These are phyloP conservation scores for Drechslerella dactyloides DNA, from an alignment of 2,329 filamentous ascomycete genomes.

Conservation along the genomic window DNA sequence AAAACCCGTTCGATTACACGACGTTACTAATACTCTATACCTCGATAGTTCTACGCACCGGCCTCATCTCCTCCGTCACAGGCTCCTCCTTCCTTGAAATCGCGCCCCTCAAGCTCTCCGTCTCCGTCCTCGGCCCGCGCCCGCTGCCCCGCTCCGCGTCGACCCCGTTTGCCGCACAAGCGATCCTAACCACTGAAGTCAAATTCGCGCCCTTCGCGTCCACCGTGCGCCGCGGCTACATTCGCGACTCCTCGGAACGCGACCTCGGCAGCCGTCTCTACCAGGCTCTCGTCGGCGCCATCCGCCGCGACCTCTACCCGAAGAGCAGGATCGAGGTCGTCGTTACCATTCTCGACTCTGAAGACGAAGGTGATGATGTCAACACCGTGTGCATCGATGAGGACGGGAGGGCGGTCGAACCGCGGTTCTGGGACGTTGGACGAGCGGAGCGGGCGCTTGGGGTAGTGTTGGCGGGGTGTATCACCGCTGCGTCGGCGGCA, in stretches of 20 bases:
- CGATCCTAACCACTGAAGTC: constrained; percentile 88
- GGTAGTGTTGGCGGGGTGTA: constrained; percentile 84
- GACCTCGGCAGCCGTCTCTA: constrained; percentile 91
- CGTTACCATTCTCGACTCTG: constrained; percentile 89
- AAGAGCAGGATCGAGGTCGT: constrained; percentile 97
- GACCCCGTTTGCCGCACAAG: constrained; percentile 87
- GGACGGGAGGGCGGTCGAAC: constrained; percentile 56
- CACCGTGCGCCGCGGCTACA: constrained; percentile 78
- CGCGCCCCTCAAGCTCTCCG: constrained; percentile 80
- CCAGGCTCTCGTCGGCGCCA: constrained; percentile 82
- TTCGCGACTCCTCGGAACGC: constrained; percentile 82
- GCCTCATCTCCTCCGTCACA: constrained; percentile 88
- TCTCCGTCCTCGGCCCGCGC: constrained; percentile 89
- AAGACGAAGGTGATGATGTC: constrained; percentile 76
- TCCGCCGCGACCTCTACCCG: constrained; percentile 96
- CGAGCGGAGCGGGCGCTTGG: constrained; percentile 68
- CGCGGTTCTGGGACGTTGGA: constrained; percentile 58
- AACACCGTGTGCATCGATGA: constrained; percentile 64
- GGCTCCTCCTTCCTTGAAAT: constrained; percentile 85
- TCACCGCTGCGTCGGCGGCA: constrained; percentile 90
- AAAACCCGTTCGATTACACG: too few species aligned
- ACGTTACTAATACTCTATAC: constrained; percentile 12
- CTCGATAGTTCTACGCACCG: constrained; percentile 67
- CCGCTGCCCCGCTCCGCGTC: constrained; percentile 76
- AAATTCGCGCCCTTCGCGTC: constrained; percentile 95